phyloP scores from a whole-genome alignment of 2,329 filamentous ascomycete genomes.

The Leptoxyphium fumago region DNA sequence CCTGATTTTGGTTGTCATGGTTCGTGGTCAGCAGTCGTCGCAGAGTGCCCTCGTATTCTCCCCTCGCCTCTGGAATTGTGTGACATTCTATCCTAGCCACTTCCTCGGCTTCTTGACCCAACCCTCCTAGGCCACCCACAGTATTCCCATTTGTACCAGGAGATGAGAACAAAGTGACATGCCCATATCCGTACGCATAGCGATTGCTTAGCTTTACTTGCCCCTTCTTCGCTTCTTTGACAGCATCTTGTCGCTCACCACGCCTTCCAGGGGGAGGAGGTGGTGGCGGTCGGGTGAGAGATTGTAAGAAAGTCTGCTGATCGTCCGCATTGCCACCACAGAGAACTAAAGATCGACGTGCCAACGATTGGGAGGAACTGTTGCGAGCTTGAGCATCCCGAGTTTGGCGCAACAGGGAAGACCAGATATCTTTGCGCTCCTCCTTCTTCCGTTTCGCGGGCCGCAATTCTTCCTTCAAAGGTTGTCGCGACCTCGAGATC shows the following conservation, averaged over 20 bases:
- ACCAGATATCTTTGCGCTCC: slow-evolving; percentile 20
- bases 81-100: slow-evolving; percentile 18
- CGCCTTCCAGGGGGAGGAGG: slow-evolving; percentile 11
- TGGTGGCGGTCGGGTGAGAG: slow-evolving; percentile 15
- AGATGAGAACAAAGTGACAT: slow-evolving; percentile 18
- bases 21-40: slow-evolving; percentile 12
- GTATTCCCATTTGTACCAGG: slow-evolving; percentile 12
- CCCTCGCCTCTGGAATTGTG: slow-evolving; percentile 16
- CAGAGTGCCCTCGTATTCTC: slow-evolving; percentile 15
- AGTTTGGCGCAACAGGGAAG: slow-evolving; percentile 19
- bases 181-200: slow-evolving; percentile 21
- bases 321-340: slow-evolving; percentile 19
- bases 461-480: background rate
- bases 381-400: slow-evolving; percentile 21
- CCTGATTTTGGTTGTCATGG: slow-evolving; percentile 3
- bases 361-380: slow-evolving; percentile 10
- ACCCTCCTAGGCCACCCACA: slow-evolving; percentile 12
- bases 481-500: background rate
- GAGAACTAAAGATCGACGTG: slow-evolving; percentile 16
- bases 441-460: slow-evolving; percentile 9
- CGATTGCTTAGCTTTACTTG: slow-evolving; percentile 18
- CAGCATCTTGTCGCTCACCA: slow-evolving; percentile 7
- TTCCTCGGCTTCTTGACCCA: slow-evolving; percentile 19
- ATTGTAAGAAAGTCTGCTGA: slow-evolving; percentile 15
- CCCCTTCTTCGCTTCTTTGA: slow-evolving; percentile 11